Conservation (phyloP, 2,329 filamentous ascomycete species). For the Xylaria sp. region DNA sequence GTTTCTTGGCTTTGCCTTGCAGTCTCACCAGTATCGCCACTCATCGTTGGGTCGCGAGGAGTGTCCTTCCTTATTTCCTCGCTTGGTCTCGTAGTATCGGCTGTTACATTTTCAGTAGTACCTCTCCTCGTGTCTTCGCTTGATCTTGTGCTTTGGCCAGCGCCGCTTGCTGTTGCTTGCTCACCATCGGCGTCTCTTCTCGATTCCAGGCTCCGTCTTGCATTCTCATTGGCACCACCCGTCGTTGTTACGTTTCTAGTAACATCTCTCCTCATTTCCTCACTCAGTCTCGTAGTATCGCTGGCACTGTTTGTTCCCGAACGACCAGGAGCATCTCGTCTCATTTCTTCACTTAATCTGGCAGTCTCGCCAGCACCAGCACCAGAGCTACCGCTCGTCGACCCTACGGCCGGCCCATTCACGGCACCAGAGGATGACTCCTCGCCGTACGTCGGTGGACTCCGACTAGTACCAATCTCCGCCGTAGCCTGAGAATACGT, state of each 20-base stretch:
- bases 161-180: too few species aligned
- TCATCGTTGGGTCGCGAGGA: too few species aligned
- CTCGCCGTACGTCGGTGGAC: conserved; percentile 35
- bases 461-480: conserved; percentile 33
- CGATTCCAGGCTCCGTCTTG: not conserved
- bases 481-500: conserved; percentile 35
- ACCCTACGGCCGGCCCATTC: conserved; percentile 9
- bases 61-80: not conserved
- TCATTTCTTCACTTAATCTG: conserved; percentile 7
- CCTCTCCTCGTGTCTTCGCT: too few species aligned
- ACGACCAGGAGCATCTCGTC: not conserved
- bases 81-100: too few species aligned
- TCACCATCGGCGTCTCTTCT: not conserved
- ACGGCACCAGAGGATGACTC: not conserved
- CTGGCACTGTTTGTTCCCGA: not conserved
- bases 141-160: too few species aligned
- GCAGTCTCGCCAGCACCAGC: not conserved
- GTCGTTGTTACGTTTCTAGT: not conserved
- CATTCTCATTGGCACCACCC: not conserved
- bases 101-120: too few species aligned
- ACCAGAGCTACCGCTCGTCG: not conserved
- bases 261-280: not conserved
- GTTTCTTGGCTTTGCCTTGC: not conserved
- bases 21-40: too few species aligned
- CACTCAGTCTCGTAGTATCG: not conserved